Percentiles rank a stretch among this genome's conserved stretches.
These are phyloP conservation scores for Eragrostis curvula DNA, from an alignment of 176 grass and related monocot genomes.

Conservation along the genomic window DNA sequence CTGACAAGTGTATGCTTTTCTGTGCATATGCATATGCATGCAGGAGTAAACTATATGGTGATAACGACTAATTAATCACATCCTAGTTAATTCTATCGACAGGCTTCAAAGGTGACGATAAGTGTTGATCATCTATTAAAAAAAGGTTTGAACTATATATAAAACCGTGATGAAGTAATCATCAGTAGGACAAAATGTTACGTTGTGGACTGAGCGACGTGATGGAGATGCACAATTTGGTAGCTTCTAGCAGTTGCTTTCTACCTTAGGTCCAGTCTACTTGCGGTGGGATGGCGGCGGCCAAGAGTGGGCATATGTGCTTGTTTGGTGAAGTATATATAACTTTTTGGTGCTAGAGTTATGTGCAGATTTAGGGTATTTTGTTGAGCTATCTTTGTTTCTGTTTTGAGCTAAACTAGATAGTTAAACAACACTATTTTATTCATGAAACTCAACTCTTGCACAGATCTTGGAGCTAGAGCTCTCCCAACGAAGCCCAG, in stretches of 20 bases:
- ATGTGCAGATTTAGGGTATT: no score
- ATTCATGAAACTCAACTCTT: no score
- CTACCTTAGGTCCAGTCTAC: neutral
- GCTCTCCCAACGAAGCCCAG: no score
- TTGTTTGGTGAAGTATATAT: no score
- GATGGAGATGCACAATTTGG: neutral
- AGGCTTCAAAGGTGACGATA: conserved; percentile 39
- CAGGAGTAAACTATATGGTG: neutral
- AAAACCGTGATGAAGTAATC: neutral
- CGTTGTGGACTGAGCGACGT: neutral
- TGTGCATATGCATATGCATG: neutral
- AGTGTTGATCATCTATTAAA: conserved; percentile 24
- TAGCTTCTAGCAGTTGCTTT: neutral
- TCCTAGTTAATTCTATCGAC: conserved; percentile 22
- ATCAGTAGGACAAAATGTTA: neutral
- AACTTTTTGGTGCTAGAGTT: no score
- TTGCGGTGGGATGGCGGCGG: neutral
- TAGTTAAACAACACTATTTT: no score
- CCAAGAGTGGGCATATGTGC: neutral
- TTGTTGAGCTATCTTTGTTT: no score
- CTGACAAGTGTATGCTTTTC: conserved; percentile 36
- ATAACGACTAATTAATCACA: neutral
- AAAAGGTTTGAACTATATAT: neutral
- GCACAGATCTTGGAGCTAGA: no score
- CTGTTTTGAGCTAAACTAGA: no score